Evolutionary conservation across 805 yeast genomes (phyloP).

Genomic region (Candida maris): DNA sequence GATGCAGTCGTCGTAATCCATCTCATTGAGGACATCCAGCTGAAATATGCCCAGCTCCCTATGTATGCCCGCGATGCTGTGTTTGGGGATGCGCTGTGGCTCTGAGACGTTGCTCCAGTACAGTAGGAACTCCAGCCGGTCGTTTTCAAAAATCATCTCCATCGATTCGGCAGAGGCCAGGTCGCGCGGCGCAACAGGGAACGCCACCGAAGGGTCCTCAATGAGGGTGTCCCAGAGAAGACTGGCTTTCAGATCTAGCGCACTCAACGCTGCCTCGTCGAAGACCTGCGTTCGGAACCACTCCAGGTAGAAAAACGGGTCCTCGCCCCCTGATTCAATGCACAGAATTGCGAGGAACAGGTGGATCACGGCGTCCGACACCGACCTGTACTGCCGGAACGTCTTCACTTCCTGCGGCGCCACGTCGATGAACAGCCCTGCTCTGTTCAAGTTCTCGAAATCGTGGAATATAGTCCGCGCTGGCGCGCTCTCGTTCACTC

Average conservation of each 20-base stretch:
- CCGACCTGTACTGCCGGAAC: slow-evolving; percentile 19
- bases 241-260: slow-evolving; percentile 5
- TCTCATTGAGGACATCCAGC: slow-evolving; percentile 11
- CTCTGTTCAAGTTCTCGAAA: slow-evolving; percentile 8
- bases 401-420: slow-evolving; percentile 28
- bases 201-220: slow-evolving; percentile 2
- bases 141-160: slow-evolving; percentile 19
- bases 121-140: slow-evolving; percentile 11
- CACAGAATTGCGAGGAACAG: slow-evolving; percentile 7
- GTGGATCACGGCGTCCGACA: slow-evolving; percentile 14
- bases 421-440: slow-evolving; percentile 23
- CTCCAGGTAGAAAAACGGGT: slow-evolving; percentile 23
- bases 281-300: slow-evolving; percentile 24
- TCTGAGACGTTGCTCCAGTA: slow-evolving; percentile 20
- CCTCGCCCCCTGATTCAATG: background rate
- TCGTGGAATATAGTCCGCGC: slow-evolving; percentile 20
- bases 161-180: slow-evolving; percentile 12
- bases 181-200: slow-evolving; percentile 19
- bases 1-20: slow-evolving; percentile 20
- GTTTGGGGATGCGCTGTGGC: slow-evolving; percentile 9
- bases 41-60: slow-evolving; percentile 24
- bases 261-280: slow-evolving; percentile 6
- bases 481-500: background rate
- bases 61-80: slow-evolving; percentile 1
- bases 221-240: slow-evolving; percentile 19